Evolutionary conservation across 2,329 filamentous ascomycete species (phyloP).

Genomic region (Diaporthe caulivora): DNA sequence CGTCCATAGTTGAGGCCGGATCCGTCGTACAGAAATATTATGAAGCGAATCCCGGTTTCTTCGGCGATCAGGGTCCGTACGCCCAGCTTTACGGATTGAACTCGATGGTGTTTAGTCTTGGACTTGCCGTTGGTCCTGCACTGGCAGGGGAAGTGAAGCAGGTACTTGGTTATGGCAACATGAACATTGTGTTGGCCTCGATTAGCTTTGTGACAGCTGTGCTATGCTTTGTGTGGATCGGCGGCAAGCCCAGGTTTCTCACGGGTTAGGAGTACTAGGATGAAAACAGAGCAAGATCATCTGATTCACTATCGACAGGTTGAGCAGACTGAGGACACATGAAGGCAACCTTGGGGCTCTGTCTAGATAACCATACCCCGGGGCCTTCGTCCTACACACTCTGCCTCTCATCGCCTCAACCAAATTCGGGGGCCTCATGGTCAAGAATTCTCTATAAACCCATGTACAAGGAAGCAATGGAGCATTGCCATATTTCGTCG

Average conservation of each 20-base stretch:
- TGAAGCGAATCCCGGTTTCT: slow-evolving; percentile 65
- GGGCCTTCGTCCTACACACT: neutral
- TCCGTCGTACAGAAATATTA: slow-evolving; percentile 67
- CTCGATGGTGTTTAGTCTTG: slow-evolving; percentile 71
- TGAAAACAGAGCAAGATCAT: neutral
- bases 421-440: neutral
- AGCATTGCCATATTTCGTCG: no score
- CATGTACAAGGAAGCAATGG: neutral
- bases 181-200: slow-evolving; percentile 64
- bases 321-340: no score
- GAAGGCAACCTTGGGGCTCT: neutral
- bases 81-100: slow-evolving; percentile 76
- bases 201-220: slow-evolving; percentile 58
- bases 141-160: slow-evolving; percentile 65
- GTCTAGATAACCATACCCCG: neutral
- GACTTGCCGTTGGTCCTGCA: slow-evolving; percentile 71
- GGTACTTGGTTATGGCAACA: slow-evolving; percentile 67
- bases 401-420: neutral
- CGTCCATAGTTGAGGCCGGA: slow-evolving; percentile 69
- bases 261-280: slow-evolving; percentile 44
- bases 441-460: neutral
- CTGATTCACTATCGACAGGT: no score
- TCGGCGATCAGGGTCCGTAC: slow-evolving; percentile 69
- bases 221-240: slow-evolving; percentile 59
- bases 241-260: slow-evolving; percentile 52